Conservation (phyloP, 2,329 filamentous ascomycete genomes). For the Didymella pomorum region DNA sequence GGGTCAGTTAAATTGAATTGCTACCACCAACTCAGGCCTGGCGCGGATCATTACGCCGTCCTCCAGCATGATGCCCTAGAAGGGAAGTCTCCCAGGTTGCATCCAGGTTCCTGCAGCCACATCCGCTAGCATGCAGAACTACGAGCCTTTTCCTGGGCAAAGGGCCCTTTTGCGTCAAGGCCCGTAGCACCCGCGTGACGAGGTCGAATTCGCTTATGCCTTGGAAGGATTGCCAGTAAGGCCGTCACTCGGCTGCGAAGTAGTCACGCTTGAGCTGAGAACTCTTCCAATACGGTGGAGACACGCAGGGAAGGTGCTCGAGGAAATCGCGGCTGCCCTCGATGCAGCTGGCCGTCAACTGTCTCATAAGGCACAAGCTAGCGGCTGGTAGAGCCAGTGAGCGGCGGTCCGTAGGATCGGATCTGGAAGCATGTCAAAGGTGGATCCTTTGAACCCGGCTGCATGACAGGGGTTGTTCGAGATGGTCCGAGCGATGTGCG, state of each 20-base stretch:
- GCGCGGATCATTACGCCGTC: conserved; percentile 16
- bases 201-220: conserved; percentile 29
- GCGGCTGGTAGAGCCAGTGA: conserved; percentile 17
- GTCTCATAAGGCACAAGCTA: conserved; percentile 17
- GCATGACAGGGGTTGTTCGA: conserved; percentile 25
- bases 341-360: conserved; percentile 16
- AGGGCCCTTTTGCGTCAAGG: conserved; percentile 22
- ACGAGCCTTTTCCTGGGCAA: conserved; percentile 22
- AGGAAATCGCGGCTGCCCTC: background rate
- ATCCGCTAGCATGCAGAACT: conserved; percentile 26
- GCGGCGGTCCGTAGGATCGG: conserved; percentile 22
- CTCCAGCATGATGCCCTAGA: conserved; percentile 8
- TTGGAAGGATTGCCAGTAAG: conserved; percentile 25
- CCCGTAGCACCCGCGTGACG: conserved; percentile 24
- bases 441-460: conserved; percentile 14
- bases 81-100: conserved; percentile 16
- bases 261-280: conserved; percentile 6
- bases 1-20: conserved; percentile 12
- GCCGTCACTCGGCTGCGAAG: conserved; percentile 25
- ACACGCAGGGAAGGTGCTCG: background rate
- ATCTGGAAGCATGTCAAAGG: conserved; percentile 37
- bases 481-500: conserved; percentile 25
- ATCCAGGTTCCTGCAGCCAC: conserved; percentile 28
- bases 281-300: background rate
- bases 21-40: conserved; percentile 11